Base-by-base conservation (phyloP, 2,329 filamentous ascomycete genomes). In the Verruconis gallopava region DNA sequence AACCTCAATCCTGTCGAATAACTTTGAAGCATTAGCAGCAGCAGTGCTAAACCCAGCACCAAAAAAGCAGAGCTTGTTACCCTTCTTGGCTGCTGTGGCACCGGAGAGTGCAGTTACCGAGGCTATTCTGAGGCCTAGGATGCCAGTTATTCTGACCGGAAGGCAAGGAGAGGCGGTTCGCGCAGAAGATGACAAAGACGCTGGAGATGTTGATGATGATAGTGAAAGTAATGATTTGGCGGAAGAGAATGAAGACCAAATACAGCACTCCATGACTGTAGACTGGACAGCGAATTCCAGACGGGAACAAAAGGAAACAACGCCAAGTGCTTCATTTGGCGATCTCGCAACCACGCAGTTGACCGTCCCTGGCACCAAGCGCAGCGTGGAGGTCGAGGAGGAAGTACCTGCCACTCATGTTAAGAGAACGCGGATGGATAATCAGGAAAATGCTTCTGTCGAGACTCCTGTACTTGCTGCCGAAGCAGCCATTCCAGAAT, bases 31-130 rank as follows among this genome's bases (percentile, higher is more conserved):
- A 33, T 83, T 95, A 72, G 55, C 91, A 9, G 77, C 85, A 4
- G 89, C 85, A 56, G 77, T 93, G 11, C 65, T 95, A 45, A 85
- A 91, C 58, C 84, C 85, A 1, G 78, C 58, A 64, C 76, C 47
- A 67, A 77, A 53, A 66, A 73, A 53, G 70, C 70, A 81, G 20
- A 91, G 80, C 56, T 79, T 94, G 37, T 61, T 94, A 37, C 88
- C 89, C 0, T 82, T 93, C 51, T 64, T 95, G 19, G 73, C 77
- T 5, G 72, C 77, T 42, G 71, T 74, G 39, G 83, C 77, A 51
- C 68, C 77, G 0, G 58, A 69, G 9, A 73, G 79, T 38, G 66
- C 73, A 44, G 72, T 71, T 13, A 74, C 91, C 1, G 88, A 95
- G 59, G 71, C 81, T 6, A 58, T 95, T 43, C 66, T 85, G 17